Evolutionary conservation across 2,329 filamentous ascomycete species (phyloP).

Genomic region (Talaromyces sp.): DNA sequence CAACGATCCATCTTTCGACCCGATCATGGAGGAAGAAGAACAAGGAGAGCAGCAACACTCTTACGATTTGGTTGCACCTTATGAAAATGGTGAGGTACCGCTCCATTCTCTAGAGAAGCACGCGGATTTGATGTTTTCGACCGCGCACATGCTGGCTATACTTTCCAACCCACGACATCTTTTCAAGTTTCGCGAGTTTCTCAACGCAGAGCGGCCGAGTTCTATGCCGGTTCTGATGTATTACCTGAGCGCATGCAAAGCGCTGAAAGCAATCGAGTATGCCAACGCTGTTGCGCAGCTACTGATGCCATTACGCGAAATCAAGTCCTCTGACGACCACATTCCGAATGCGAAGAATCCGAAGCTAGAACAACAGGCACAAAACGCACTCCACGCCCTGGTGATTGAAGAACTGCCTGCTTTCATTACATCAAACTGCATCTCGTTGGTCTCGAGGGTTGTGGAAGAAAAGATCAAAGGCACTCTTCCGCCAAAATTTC

Average conservation of each 20-base stretch:
- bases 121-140: conserved; percentile 63
- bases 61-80: conserved; percentile 36
- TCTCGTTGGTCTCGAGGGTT: conserved; percentile 65
- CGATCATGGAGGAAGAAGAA: conserved; percentile 27
- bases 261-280: conserved; percentile 66
- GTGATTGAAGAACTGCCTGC: conserved; percentile 67
- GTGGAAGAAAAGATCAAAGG: conserved; percentile 66
- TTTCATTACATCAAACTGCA: conserved; percentile 66
- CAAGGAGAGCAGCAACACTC: conserved; percentile 20
- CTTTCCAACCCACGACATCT: conserved; percentile 62
- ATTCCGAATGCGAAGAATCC: conserved; percentile 55
- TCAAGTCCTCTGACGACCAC: conserved; percentile 53
- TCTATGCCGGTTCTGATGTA: conserved; percentile 66
- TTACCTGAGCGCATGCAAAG: conserved; percentile 69
- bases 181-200: conserved; percentile 63
- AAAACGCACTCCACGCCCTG: conserved; percentile 61
- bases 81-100: conserved; percentile 27
- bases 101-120: conserved; percentile 58
- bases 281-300: conserved; percentile 64
- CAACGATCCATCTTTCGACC: conserved; percentile 27
- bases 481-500: conserved; percentile 60
- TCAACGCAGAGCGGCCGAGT: conserved; percentile 56
- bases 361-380: conserved; percentile 59
- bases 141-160: conserved; percentile 61
- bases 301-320: conserved; percentile 53